These are phyloP conservation scores for Pseudogymnoascus sp. DNA, from an alignment of 2,329 filamentous ascomycete species.

Conservation along the genomic window DNA sequence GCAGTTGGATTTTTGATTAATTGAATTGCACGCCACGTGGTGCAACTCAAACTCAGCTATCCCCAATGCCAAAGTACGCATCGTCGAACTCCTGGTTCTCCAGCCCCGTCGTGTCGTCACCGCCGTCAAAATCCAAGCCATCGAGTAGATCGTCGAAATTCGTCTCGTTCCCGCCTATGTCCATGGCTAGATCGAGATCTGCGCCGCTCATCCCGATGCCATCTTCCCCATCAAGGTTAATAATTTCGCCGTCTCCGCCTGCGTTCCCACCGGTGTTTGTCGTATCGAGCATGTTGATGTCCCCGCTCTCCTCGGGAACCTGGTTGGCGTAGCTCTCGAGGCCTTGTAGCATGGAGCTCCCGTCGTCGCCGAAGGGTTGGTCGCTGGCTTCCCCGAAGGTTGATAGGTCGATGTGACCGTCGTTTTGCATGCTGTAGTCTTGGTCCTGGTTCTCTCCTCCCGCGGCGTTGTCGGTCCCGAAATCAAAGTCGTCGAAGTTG, in stretches of 20 bases:
- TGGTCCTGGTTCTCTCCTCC: conserved; percentile 17
- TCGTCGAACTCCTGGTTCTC: conserved; percentile 25
- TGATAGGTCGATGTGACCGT: conserved; percentile 25
- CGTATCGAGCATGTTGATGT: conserved; percentile 19
- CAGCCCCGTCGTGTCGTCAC: conserved; percentile 18
- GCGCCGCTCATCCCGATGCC: conserved; percentile 15
- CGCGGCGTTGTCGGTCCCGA: conserved; percentile 17
- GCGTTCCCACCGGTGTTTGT: conserved; percentile 13
- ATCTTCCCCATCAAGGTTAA: conserved; percentile 16
- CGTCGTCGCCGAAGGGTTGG: conserved; percentile 17
- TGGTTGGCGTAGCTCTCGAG: conserved; percentile 35
- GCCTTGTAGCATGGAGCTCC: conserved; percentile 33
- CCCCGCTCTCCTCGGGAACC: conserved; percentile 15
- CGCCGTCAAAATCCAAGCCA: conserved; percentile 21
- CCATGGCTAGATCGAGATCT: conserved; percentile 47
- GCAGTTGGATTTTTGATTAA: neutral
- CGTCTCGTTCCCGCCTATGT: conserved; percentile 28
- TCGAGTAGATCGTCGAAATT: conserved; percentile 23
- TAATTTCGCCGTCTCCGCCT: conserved; percentile 13
- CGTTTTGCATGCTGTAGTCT: conserved; percentile 16
- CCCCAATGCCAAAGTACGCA: conserved; percentile 24
- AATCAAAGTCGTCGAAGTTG: conserved; percentile 26
- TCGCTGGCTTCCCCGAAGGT: conserved; percentile 22
- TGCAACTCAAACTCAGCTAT: neutral
- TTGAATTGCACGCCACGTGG: neutral